Percentiles rank a stretch among this genome's conserved stretches.
Conservation (phyloP, 768 basidiomycete species). For the Rubroboletus pulcherrimus region DNA sequence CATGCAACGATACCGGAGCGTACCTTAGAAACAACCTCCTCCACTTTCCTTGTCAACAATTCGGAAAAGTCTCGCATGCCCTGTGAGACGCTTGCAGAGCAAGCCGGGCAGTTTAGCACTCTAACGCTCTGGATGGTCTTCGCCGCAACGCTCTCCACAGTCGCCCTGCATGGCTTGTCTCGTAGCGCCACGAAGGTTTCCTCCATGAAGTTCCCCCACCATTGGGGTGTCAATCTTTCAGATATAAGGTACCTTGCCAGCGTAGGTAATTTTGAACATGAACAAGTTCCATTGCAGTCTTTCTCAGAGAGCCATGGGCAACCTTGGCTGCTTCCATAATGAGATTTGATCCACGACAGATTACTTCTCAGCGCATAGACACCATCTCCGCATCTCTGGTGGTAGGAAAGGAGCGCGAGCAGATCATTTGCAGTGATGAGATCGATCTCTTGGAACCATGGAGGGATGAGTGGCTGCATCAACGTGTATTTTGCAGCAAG, state of each 20-base stretch:
- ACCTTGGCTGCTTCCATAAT: not conserved
- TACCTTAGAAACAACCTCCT: constrained; percentile 8
- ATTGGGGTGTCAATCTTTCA: not conserved
- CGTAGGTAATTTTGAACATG: not conserved
- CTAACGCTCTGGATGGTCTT: not conserved
- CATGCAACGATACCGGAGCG: not conserved
- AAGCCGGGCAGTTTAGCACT: not conserved
- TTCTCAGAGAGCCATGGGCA: not conserved
- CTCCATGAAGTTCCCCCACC: constrained; percentile 23
- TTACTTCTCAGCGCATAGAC: constrained; percentile 2
- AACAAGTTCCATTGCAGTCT: not conserved
- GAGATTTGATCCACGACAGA: constrained; percentile 12
- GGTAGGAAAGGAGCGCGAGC: constrained; percentile 24
- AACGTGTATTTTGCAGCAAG: constrained; percentile 31
- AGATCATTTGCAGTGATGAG: constrained; percentile 26
- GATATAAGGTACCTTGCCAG: not conserved
- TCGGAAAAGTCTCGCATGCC: constrained; percentile 13
- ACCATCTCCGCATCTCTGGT: constrained; percentile 10
- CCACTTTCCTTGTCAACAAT: constrained; percentile 1
- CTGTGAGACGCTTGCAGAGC: not conserved
- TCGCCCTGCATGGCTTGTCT: constrained; percentile 20
- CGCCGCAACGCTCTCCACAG: not conserved
- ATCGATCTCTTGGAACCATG: constrained; percentile 25
- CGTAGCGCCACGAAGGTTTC: constrained; percentile 5
- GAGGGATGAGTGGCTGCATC: constrained; percentile 17